phyloP scores from a whole-genome alignment of 352 stramenopile species.

The Phytophthora tubulina region DNA sequence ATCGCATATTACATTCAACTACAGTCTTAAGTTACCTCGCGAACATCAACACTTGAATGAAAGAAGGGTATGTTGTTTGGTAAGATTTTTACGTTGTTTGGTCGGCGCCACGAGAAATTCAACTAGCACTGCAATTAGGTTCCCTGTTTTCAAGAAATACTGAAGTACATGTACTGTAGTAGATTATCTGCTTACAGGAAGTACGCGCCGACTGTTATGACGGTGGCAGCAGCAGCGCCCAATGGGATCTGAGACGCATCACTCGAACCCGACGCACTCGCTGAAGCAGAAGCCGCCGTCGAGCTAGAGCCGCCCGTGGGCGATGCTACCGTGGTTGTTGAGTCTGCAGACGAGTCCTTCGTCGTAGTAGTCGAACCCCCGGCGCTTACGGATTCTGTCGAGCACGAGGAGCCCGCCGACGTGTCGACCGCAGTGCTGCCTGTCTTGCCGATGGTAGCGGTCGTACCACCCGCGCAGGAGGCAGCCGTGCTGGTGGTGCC shows the following conservation, averaged over 20 bases:
- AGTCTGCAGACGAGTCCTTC: constrained; percentile 14
- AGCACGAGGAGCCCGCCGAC: constrained; percentile 19
- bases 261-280: constrained; percentile 28
- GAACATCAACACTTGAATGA: too few species aligned
- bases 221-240: constrained; percentile 14
- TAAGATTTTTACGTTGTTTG: too few species aligned
- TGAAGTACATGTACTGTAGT: too few species aligned
- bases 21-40: too few species aligned
- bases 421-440: constrained; percentile 12
- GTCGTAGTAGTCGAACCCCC: constrained; percentile 11
- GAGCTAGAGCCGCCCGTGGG: constrained; percentile 6
- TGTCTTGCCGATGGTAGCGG: not conserved
- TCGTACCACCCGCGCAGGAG: constrained; percentile 5
- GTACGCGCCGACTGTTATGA: constrained; percentile 23
- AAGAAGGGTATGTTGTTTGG: too few species aligned
- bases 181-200: constrained; percentile 30
- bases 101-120: too few species aligned
- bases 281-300: constrained; percentile 11
- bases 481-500: not conserved
- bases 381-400: not conserved
- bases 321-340: constrained; percentile 14
- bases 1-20: too few species aligned
- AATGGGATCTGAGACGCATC: constrained; percentile 30
- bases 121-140: too few species aligned
- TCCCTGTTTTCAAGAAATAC: too few species aligned